phyloP scores from a whole-genome alignment of 1,284 basidiomycete species.

The Cryptococcus jaspeensis region DNA sequence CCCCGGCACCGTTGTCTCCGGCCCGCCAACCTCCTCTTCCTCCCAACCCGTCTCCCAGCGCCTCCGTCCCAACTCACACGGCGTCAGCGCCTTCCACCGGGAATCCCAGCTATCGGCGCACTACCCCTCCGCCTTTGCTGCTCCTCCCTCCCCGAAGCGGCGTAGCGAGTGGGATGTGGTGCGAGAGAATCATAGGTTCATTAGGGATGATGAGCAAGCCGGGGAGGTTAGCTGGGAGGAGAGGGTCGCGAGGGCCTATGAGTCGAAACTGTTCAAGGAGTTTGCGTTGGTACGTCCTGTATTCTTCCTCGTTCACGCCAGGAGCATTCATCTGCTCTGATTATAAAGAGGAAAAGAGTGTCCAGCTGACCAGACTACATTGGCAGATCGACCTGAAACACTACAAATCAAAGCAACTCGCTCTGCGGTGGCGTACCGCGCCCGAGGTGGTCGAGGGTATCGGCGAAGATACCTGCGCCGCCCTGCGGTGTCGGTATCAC shows the following conservation, averaged over 20 bases:
- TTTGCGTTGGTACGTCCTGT: constrained; percentile 63
- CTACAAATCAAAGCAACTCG: constrained; percentile 88
- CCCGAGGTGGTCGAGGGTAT: constrained; percentile 77
- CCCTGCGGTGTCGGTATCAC: constrained; percentile 76
- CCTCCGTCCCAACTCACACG: constrained; percentile 22
- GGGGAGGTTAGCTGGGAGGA: constrained; percentile 65
- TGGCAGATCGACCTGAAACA: constrained; percentile 79
- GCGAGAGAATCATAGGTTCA: constrained; percentile 64
- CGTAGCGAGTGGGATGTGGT: constrained; percentile 54
- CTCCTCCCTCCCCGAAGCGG: background rate
- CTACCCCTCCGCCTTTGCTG: background rate
- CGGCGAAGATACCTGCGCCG: constrained; percentile 82
- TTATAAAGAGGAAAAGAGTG: background rate
- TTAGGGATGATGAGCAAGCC: constrained; percentile 64
- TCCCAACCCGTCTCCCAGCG: constrained; percentile 18
- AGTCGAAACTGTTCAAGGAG: constrained; percentile 79
- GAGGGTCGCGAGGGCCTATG: constrained; percentile 80
- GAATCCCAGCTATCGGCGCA: constrained; percentile 17
- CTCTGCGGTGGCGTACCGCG: constrained; percentile 87
- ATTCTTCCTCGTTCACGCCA: background rate
- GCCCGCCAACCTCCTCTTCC: constrained; percentile 22
- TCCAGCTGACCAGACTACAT: constrained; percentile 6
- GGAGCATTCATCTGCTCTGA: background rate
- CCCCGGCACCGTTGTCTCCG: constrained; percentile 13
- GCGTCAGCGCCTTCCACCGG: constrained; percentile 26